Evolutionary conservation across 306 rosid species (phyloP).

Genomic region (Boehmeria nivea): DNA sequence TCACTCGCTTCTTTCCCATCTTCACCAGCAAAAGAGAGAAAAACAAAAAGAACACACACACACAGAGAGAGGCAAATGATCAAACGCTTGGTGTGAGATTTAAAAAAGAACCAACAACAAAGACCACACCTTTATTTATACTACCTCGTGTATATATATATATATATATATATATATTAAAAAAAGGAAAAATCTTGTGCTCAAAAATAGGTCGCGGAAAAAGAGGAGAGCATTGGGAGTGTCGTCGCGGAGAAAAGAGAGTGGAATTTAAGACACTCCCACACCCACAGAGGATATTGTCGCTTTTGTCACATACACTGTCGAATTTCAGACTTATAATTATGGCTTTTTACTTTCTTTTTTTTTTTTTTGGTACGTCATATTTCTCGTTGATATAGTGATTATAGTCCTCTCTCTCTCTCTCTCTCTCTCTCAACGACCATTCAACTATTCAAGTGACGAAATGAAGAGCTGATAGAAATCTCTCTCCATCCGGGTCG

Average conservation of each 20-base stretch:
- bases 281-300: not conserved
- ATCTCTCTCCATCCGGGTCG: no score
- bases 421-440: no score
- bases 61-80: not conserved
- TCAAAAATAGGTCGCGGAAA: no score
- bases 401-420: no score
- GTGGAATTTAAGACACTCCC: not conserved
- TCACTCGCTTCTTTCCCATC: slow-evolving; percentile 65
- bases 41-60: no score
- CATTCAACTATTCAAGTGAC: no score
- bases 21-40: slow-evolving; percentile 1
- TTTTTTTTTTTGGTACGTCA: not conserved
- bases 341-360: not conserved
- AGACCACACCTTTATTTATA: not conserved
- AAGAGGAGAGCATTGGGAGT: not conserved
- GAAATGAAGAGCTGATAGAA: no score
- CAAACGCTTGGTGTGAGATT: slow-evolving; percentile 9
- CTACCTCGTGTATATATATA: not conserved
- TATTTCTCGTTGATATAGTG: not conserved
- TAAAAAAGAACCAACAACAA: not conserved
- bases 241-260: not conserved
- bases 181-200: no score
- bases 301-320: not conserved
- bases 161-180: not conserved
- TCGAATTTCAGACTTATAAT: no score